These are phyloP conservation scores for Epichloe festucae DNA, from an alignment of 2,329 filamentous ascomycete species.

Conservation along the genomic window DNA sequence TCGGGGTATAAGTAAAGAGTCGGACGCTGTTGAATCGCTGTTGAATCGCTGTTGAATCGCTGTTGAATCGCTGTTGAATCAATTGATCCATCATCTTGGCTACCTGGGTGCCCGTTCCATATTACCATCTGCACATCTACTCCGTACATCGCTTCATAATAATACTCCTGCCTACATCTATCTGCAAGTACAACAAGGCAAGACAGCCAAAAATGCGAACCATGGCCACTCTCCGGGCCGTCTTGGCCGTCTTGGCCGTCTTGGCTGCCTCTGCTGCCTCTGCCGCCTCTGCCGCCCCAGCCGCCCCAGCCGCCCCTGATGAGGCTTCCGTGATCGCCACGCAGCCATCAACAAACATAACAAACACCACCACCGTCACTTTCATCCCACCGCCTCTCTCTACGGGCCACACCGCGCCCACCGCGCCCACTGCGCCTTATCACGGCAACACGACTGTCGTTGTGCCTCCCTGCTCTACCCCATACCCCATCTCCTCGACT, in stretches of 20 bases:
- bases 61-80: neutral
- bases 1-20: slow-evolving; percentile 2
- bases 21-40: neutral
- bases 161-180: neutral
- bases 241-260: slow-evolving; percentile 1
- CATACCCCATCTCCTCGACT: neutral
- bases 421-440: neutral
- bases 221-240: slow-evolving; percentile 7
- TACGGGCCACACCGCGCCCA: neutral
- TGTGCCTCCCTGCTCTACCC: neutral
- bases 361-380: neutral
- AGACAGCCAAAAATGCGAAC: slow-evolving; percentile 11
- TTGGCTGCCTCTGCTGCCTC: neutral
- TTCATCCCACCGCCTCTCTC: neutral
- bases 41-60: neutral
- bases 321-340: neutral
- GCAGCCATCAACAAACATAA: neutral
- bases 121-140: neutral
- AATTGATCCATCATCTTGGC: neutral
- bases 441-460: neutral
- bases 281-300: neutral
- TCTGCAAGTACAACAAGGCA: neutral
- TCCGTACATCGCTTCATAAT: neutral
- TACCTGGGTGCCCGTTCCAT: neutral
- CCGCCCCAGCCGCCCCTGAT: neutral